Evolutionary conservation across 345 rosid species (phyloP).

Genomic region (Eutrema yunnanense): DNA sequence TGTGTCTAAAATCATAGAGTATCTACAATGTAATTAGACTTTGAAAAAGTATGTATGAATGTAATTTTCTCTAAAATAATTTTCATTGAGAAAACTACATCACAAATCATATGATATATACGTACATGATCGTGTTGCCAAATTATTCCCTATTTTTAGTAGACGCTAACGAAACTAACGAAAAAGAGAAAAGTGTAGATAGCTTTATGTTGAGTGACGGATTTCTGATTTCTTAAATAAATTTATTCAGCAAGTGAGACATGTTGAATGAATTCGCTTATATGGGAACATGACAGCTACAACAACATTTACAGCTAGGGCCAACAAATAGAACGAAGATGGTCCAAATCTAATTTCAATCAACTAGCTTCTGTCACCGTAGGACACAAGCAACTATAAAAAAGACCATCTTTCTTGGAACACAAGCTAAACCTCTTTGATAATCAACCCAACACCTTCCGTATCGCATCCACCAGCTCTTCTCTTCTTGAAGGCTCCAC

Average conservation of each 20-base stretch:
- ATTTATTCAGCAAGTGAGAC: background rate
- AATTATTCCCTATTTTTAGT: no score
- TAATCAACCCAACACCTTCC: slow-evolving; percentile 47
- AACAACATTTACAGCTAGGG: slow-evolving; percentile 24
- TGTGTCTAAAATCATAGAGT: no score
- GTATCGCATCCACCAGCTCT: slow-evolving; percentile 46
- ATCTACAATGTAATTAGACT: no score
- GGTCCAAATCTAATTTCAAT: background rate
- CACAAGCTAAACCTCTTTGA: background rate
- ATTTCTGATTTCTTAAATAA: background rate
- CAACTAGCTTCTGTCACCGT: background rate
- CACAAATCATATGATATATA: no score
- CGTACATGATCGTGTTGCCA: no score
- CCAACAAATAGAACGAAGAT: background rate
- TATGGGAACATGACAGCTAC: slow-evolving; percentile 7
- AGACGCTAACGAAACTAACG: no score
- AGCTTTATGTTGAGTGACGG: no score
- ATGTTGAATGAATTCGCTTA: background rate
- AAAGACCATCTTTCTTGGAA: background rate
- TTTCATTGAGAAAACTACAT: no score
- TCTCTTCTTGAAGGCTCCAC: slow-evolving; percentile 67
- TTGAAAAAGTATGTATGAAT: no score
- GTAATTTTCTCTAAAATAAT: no score
- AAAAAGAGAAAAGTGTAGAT: no score
- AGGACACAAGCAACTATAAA: background rate